Conservation (phyloP, 164 flowering plant genomes). For the Vitis vinifera region ASM3070453v1 NC_081807.1:4493501-4494000, state of each 20-base stretch:
- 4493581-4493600: constrained; percentile 24
- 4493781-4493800: constrained; percentile 16
- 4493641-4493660: constrained; percentile 18
- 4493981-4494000: no score
- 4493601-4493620: constrained; percentile 27
- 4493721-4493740: constrained; percentile 31
- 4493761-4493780: constrained; percentile 28
- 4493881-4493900: not conserved
- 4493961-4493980: no score
- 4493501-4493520: constrained; percentile 1
- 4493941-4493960: not conserved
- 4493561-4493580: constrained; percentile 40
- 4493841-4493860: constrained; percentile 26
- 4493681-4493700: constrained; percentile 28
- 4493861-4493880: constrained; percentile 13
- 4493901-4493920: no score
- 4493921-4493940: not conserved
- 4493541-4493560: constrained; percentile 37
- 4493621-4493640: constrained; percentile 24
- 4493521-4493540: constrained; percentile 27
- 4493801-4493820: constrained; percentile 22
- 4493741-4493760: constrained; percentile 20
- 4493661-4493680: constrained; percentile 20
- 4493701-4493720: constrained; percentile 23
- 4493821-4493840: constrained; percentile 21